Evolutionary conservation across 129 eudicot genomes (phyloP).

Genomic region (Smallanthus sonchifolius): DNA sequence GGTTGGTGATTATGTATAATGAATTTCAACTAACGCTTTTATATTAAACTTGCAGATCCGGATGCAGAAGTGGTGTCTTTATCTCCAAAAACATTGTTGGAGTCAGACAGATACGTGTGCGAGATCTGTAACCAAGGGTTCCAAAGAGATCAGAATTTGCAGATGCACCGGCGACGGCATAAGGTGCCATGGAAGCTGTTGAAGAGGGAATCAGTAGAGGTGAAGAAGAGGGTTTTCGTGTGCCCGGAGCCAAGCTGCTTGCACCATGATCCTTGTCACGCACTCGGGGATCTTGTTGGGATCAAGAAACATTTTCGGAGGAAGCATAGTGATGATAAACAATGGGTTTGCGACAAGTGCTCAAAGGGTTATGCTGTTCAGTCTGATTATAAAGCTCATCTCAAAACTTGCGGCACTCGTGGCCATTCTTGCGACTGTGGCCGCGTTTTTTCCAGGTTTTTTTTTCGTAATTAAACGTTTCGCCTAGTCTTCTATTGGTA

Average conservation of each 20-base stretch:
- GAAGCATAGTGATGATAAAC: slow-evolving; percentile 73
- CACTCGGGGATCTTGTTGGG: slow-evolving; percentile 77
- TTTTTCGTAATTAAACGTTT: neutral
- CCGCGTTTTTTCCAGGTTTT: slow-evolving; percentile 72
- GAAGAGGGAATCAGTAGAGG: slow-evolving; percentile 51
- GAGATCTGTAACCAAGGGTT: slow-evolving; percentile 87
- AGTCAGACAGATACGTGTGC: slow-evolving; percentile 73
- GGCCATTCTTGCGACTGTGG: slow-evolving; percentile 93
- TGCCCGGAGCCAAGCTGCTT: slow-evolving; percentile 77
- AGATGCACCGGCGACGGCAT: slow-evolving; percentile 78
- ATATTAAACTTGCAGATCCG: slow-evolving; percentile 45
- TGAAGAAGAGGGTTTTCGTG: slow-evolving; percentile 61
- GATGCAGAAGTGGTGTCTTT: slow-evolving; percentile 82
- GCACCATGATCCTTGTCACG: slow-evolving; percentile 79
- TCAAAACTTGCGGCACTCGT: slow-evolving; percentile 78
- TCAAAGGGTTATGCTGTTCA: slow-evolving; percentile 82
- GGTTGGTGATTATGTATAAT: neutral
- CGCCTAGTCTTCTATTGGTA: too few species aligned
- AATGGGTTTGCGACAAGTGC: slow-evolving; percentile 67
- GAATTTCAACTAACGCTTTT: neutral
- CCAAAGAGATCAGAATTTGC: slow-evolving; percentile 72
- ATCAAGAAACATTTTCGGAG: slow-evolving; percentile 67
- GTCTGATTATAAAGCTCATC: slow-evolving; percentile 79
- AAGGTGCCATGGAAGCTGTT: slow-evolving; percentile 82
- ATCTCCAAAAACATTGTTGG: slow-evolving; percentile 64